Conservation (phyloP, 2,329 filamentous ascomycete species). For the Cadophora malorum region DNA sequence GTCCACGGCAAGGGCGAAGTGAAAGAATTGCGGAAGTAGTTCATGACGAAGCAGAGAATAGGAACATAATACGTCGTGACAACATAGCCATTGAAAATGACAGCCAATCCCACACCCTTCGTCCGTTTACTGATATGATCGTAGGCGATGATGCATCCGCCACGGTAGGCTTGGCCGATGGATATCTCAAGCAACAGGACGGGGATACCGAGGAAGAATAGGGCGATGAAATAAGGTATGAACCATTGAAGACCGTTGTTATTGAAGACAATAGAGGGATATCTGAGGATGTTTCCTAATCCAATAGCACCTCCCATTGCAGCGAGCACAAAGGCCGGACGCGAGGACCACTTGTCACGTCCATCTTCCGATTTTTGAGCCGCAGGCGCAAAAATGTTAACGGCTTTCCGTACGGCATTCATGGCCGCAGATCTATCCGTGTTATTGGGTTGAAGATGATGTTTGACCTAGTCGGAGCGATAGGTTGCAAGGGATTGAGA, state of each 20-base stretch:
- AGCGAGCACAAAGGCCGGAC: background rate
- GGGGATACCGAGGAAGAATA: conserved; percentile 8
- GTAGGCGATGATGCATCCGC: conserved; percentile 4
- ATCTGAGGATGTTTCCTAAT: background rate
- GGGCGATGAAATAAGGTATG: conserved; percentile 4
- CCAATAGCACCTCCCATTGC: background rate
- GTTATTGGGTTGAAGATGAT: too few species aligned
- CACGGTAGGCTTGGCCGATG: conserved; percentile 3
- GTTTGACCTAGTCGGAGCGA: too few species aligned
- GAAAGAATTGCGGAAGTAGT: conserved; percentile 13
- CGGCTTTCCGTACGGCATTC: background rate
- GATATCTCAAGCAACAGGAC: conserved; percentile 8
- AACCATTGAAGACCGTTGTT: conserved; percentile 12
- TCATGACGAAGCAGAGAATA: conserved; percentile 11
- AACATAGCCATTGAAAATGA: conserved; percentile 11
- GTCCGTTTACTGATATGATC: conserved; percentile 3
- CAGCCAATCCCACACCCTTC: too few species aligned
- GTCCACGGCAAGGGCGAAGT: conserved; percentile 3
- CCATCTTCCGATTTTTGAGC: conserved; percentile 6
- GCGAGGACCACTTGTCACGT: background rate
- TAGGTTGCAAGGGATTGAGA: too few species aligned
- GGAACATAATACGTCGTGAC: conserved; percentile 5
- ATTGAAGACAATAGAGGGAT: conserved; percentile 12
- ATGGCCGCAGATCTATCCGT: background rate
- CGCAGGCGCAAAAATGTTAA: background rate